phyloP scores from a whole-genome alignment of 352 stramenopile species.

The Pythium aphanidermatum region DNA sequence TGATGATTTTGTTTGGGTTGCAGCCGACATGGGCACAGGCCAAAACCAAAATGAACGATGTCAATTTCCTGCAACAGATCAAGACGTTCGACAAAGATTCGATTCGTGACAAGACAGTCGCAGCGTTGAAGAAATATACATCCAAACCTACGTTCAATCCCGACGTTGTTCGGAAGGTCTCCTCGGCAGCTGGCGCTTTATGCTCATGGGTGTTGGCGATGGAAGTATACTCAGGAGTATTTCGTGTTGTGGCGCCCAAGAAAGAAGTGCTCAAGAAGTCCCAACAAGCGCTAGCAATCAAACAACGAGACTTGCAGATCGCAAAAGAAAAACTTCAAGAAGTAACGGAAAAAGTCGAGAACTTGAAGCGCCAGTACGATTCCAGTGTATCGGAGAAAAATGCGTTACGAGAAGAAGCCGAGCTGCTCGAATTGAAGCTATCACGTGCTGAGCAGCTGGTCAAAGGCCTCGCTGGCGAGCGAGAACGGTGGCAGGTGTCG shows the following conservation, averaged over 20 bases:
- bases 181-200: constrained; percentile 78
- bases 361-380: constrained; percentile 90
- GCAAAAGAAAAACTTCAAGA: constrained; percentile 88
- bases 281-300: constrained; percentile 77
- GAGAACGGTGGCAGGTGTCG: constrained; percentile 89
- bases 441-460: constrained; percentile 93
- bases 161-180: constrained; percentile 89
- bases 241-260: constrained; percentile 87
- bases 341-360: constrained; percentile 90
- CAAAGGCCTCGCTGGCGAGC: constrained; percentile 89
- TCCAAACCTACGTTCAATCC: constrained; percentile 79
- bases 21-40: constrained; percentile 89
- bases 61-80: constrained; percentile 92
- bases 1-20: constrained; percentile 96
- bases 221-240: constrained; percentile 87
- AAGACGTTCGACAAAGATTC: constrained; percentile 97
- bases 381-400: constrained; percentile 93
- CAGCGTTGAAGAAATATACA: constrained; percentile 93
- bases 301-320: constrained; percentile 84
- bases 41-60: constrained; percentile 93
- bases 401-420: constrained; percentile 88
- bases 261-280: constrained; percentile 85
- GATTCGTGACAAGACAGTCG: constrained; percentile 90
- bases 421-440: constrained; percentile 90
- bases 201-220: constrained; percentile 92